Evolutionary conservation across 352 stramenopile species (phyloP).

Genomic region (Phytophthora litchii): DNA sequence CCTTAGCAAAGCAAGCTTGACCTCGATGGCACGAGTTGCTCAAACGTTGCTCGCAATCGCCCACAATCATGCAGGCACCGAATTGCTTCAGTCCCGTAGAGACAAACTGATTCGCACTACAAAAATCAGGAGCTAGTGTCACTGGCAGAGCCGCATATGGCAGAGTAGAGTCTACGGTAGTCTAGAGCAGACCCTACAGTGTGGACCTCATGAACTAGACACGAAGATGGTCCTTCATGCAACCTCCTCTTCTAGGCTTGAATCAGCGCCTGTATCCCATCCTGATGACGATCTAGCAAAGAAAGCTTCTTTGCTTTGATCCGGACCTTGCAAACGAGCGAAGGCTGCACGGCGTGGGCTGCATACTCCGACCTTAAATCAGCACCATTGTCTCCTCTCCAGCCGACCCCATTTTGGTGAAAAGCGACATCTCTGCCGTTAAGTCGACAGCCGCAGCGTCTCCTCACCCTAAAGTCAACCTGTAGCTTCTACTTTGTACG

Average conservation of each 20-base stretch:
- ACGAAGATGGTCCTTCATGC: not conserved
- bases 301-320: constrained; percentile 20
- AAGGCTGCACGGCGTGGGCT: constrained; percentile 2
- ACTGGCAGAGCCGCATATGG: not conserved
- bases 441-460: constrained; percentile 19
- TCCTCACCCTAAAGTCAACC: constrained; percentile 19
- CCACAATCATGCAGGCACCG: constrained; percentile 16
- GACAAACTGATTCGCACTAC: constrained; percentile 31
- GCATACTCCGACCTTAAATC: constrained; percentile 40
- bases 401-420: constrained; percentile 13
- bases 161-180: too few relatives aligned
- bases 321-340: constrained; percentile 18
- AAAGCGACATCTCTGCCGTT: constrained; percentile 21
- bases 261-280: constrained; percentile 13
- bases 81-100: constrained; percentile 23
- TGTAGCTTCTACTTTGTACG: constrained; percentile 8
- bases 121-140: constrained; percentile 26
- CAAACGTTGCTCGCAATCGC: constrained; percentile 14
- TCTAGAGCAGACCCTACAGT: too few relatives aligned
- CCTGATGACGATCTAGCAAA: constrained; percentile 18
- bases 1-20: not conserved
- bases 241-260: not conserved
- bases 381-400: constrained; percentile 35
- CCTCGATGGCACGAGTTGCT: constrained; percentile 7
- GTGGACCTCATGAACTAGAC: too few relatives aligned